Conservation (phyloP, 192 early-diverging fungal species). For the Coemansia sp. region DNA sequence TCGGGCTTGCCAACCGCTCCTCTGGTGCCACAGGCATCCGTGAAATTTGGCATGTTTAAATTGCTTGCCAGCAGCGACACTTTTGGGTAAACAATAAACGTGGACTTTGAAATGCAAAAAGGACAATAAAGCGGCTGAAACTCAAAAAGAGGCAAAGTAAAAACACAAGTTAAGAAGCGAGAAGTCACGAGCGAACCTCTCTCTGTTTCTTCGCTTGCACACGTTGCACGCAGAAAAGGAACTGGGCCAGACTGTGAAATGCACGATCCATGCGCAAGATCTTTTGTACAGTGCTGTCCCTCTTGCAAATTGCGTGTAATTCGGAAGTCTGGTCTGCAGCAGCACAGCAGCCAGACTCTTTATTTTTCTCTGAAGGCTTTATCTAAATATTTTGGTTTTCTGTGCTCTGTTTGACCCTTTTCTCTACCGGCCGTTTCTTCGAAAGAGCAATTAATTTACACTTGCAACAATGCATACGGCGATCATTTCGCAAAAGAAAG, state of each 20-base stretch:
- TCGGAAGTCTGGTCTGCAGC: neutral
- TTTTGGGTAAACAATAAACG: neutral
- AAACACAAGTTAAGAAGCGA: neutral
- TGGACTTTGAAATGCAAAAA: neutral
- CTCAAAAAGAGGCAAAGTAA: neutral
- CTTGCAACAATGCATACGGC: neutral
- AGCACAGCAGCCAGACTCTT: neutral
- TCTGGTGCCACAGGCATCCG: neutral
- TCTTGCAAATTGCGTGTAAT: neutral
- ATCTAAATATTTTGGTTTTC: neutral
- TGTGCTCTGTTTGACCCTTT: neutral
- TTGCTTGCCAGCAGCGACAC: neutral
- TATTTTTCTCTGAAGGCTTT: neutral
- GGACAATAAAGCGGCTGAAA: neutral
- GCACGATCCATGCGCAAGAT: neutral
- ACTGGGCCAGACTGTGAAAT: neutral
- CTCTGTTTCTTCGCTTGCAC: neutral
- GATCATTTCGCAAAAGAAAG: neutral
- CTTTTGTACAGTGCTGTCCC: neutral
- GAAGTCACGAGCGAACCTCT: neutral
- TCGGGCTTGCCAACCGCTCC: neutral
- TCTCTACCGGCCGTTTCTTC: no score
- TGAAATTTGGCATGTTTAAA: slow-evolving; percentile 2
- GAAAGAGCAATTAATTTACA: neutral
- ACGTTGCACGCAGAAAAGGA: neutral